Conservation (phyloP, 2,329 filamentous ascomycete species). For the Fusarium anthophilum region DNA sequence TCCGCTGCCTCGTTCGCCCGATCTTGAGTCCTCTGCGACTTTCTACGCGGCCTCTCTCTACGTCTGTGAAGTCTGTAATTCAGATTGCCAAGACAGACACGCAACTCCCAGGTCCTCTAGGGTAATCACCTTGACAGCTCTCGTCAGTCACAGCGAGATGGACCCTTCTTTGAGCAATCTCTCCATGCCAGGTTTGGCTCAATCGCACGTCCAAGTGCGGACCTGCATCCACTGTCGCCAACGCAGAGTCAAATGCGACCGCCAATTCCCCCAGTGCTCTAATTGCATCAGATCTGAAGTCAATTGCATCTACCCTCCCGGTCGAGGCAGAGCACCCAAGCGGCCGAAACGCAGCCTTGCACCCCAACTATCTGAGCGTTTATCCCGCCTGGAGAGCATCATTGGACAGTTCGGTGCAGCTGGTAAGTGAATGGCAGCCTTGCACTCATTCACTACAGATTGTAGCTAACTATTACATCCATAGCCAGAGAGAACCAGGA, state of each 20-base stretch:
- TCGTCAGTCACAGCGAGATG: neutral
- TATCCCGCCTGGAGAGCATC: neutral
- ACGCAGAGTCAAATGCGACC: neutral
- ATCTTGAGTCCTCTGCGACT: neutral
- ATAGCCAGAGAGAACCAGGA: neutral
- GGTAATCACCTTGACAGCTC: neutral
- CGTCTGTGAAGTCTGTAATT: neutral
- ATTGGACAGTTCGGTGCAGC: neutral
- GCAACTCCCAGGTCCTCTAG: neutral
- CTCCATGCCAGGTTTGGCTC: neutral
- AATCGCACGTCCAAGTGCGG: neutral
- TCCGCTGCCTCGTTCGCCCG: neutral
- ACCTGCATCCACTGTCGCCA: neutral
- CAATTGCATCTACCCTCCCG: neutral
- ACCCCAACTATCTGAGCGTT: neutral
- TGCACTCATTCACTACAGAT: accelerated
- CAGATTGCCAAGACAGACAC: neutral
- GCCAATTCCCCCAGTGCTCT: neutral
- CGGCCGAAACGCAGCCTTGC: neutral
- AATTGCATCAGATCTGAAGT: neutral
- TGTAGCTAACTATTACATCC: accelerated
- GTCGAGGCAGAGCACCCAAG: neutral
- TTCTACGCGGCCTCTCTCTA: neutral
- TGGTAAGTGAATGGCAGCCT: neutral
- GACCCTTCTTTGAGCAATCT: neutral